Base-by-base conservation (phyloP, 768 basidiomycete species). In the Macrolepiota albuminosa region DNA sequence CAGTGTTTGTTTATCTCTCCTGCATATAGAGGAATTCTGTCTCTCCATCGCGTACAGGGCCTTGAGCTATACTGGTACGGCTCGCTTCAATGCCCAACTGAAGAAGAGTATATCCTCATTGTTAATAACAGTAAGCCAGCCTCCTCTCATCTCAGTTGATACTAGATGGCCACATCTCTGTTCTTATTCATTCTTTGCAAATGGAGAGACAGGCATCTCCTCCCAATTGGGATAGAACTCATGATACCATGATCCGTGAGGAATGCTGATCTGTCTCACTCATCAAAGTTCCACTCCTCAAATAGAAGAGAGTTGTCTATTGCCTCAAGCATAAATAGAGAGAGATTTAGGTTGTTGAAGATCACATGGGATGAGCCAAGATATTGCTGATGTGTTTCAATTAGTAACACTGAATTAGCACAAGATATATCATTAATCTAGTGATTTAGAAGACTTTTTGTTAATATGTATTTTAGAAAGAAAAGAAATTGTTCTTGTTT, bases 41-140 rank as follows among this genome's bases (percentile, higher is more conserved):
- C 87, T 11, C 80, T 99, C 2, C 96, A 98, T 72, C 87, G 96
- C 2, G 96, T 96, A 0, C 96, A 98, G 71, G 96, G 96, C 0
- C 81, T 96, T 8, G 96, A 99, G 68, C 81, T 99, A 7, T 84
- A 95, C 45, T 99, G 95, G 95, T 79, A 96, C 54, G 96, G 98
- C 67, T 88, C 88, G 4, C 72, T 99, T 18, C 85, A 81, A 43
- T 98, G 96, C 69, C 96, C 96, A 3, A 91, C 89, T 0, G 96
- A 99, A 71, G 89, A 94, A 61, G 91, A 99, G 66, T 99, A 98
- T 67, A 81, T 99, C 47, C 74, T 81, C 2, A 98, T 98, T 97
- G 97, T 98, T 33, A 93, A 94, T 72, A 91, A 95, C 67, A 99
- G 96, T 96, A 67, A 61, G 73, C 67, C 29, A 8, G 4, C 7